phyloP scores from a whole-genome alignment of 192 early-diverging fungal genomes.

The Phycomyces nitens region DNA sequence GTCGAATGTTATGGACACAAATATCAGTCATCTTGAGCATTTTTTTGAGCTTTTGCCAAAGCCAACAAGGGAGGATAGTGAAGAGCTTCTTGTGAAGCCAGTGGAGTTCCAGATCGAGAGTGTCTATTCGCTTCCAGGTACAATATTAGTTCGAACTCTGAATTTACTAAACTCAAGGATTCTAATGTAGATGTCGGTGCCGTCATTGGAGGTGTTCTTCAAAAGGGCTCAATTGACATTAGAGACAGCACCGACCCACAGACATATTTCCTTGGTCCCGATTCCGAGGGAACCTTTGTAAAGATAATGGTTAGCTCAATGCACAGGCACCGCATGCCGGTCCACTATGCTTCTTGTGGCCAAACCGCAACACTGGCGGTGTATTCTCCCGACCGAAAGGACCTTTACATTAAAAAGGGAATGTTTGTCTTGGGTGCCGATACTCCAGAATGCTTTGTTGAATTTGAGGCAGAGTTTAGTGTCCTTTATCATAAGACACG shows the following conservation, averaged over 20 bases:
- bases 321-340: slow-evolving; percentile 77
- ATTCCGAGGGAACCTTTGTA: slow-evolving; percentile 61
- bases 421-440: slow-evolving; percentile 53
- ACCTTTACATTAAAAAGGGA: slow-evolving; percentile 40
- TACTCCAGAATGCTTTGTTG: slow-evolving; percentile 43
- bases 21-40: slow-evolving; percentile 60
- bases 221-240: slow-evolving; percentile 47
- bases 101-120: slow-evolving; percentile 83
- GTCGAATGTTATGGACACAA: slow-evolving; percentile 79
- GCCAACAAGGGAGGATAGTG: slow-evolving; percentile 35
- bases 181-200: slow-evolving; percentile 54
- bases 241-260: slow-evolving; percentile 11
- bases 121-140: slow-evolving; percentile 65
- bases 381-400: background rate
- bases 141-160: background rate
- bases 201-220: slow-evolving; percentile 62
- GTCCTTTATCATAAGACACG: slow-evolving; percentile 53
- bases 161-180: background rate
- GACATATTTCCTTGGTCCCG: slow-evolving; percentile 58
- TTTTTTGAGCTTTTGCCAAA: slow-evolving; percentile 73
- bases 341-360: slow-evolving; percentile 61
- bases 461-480: slow-evolving; percentile 65
- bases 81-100: slow-evolving; percentile 34
- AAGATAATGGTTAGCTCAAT: slow-evolving; percentile 71
- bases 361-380: slow-evolving; percentile 73